A percentile compares a stretch with the other conserved stretches of the same genome.
phyloP scores from a whole-genome alignment of 441 rosid genomes.

The Populus hybrid region DNA sequence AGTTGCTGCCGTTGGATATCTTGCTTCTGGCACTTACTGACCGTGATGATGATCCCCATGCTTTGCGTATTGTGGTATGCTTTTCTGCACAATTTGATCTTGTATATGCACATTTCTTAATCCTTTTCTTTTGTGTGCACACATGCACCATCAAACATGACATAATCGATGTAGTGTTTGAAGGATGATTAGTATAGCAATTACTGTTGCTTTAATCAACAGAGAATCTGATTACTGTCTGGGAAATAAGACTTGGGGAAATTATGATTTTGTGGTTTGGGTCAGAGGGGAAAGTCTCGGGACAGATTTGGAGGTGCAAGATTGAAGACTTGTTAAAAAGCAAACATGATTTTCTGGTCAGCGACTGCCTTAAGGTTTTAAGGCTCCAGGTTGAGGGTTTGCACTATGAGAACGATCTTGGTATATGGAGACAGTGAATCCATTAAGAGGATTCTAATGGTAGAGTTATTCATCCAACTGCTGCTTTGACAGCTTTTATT shows the following conservation, averaged over 20 bases:
- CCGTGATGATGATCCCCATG: constrained; percentile 97
- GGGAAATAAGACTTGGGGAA: not conserved
- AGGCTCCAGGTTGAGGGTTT: not conserved
- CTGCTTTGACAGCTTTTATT: not conserved
- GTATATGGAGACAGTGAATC: not conserved
- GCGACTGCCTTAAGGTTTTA: not conserved
- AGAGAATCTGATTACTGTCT: not conserved
- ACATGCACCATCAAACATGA: not conserved
- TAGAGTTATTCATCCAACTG: not conserved
- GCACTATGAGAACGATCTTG: not conserved
- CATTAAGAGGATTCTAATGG: not conserved
- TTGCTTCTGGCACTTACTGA: constrained; percentile 89
- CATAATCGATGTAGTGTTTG: not conserved
- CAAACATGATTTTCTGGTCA: not conserved
- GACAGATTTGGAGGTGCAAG: not conserved
- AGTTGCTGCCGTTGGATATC: constrained; percentile 91
- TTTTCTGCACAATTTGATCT: constrained; percentile 16
- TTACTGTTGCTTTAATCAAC: not conserved
- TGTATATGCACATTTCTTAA: not conserved
- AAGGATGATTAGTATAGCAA: not conserved
- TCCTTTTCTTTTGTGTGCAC: not conserved
- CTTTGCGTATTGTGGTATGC: constrained; percentile 82
- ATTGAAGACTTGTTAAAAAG: not conserved
- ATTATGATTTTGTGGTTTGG: not conserved
- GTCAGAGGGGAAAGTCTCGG: not conserved